Conservation (phyloP, 257 asterid species). For the Solanum verrucosum region DNA sequence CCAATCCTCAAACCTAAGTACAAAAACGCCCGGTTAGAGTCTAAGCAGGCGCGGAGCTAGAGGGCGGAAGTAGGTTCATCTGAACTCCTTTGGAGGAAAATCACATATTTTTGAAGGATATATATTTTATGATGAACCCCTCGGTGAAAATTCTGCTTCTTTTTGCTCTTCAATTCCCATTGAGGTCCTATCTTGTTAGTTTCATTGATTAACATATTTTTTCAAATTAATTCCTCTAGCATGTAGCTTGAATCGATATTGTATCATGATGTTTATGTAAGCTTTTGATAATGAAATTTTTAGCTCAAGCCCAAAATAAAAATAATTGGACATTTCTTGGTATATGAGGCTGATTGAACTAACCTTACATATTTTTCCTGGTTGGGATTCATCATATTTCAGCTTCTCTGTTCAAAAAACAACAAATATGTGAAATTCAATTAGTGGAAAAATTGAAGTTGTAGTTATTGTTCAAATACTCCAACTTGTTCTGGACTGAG, state of each 20-base stretch:
- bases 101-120: background rate
- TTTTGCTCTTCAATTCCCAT: background rate
- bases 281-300: background rate
- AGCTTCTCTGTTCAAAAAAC: background rate
- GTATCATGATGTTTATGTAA: background rate
- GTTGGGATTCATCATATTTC: constrained; percentile 9
- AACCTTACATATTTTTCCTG: constrained; percentile 23
- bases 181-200: background rate
- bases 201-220: background rate
- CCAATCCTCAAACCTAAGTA: constrained; percentile 37
- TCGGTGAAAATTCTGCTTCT: background rate
- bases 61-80: background rate
- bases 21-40: background rate
- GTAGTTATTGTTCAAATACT: background rate
- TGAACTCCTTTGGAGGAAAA: background rate
- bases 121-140: background rate
- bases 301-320: background rate
- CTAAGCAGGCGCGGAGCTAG: background rate
- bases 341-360: background rate
- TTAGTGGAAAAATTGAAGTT: background rate
- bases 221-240: background rate
- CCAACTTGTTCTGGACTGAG: background rate
- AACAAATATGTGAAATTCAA: background rate
- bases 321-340: background rate
- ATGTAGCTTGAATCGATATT: background rate